Evolutionary conservation across 768 basidiomycete species (phyloP), one percentile per base, ranked within the genome.

Genomic region (Suillus placidus): DNA sequence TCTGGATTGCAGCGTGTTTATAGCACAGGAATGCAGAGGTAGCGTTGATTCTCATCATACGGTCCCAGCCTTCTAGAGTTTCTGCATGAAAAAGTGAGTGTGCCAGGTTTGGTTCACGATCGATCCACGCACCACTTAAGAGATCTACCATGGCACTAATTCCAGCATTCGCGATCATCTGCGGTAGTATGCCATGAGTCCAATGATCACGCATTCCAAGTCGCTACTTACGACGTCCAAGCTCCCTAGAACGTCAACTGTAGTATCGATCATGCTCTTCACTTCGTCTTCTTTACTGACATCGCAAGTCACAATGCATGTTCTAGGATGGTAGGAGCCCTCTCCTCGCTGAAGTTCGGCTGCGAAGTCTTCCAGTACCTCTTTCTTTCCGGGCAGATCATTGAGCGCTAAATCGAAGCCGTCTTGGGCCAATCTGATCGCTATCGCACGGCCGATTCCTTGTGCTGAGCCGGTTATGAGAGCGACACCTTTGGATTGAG

Each of bases 231-330:
- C 85, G 20, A 84, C 83, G 66, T 85, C 82, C 23, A 87, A 66
- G 4, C 80, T 71, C 2, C 84, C 85, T 10, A 85, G 73, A 12
- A 69, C 67, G 8, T 72, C 47, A 1, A 73, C 69, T 14, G 71
- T 70, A 0, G 62, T 61, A 4, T 74, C 73, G 3, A 87, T 72
- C 73, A 85, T 77, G 7, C 34, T 63, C 63, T 80, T 73, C 2
- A 87, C 84, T 9, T 84, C 77, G 1, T 67, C 68, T 61, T 86
- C 85, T 2, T 70, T 49, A 10, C 75, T 70, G 3, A 87, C 81
- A 64, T 86, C 83, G 3, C 74, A 83, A 13, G 75, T 58, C 1
- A 78, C 72, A 26, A 70, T 42, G 7, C 70, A 49, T 3, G 74
- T 68, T 55, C 67, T 71, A 38, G 68, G 69, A 40, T 12, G 57